Percentiles rank a stretch among this genome's conserved stretches.
phyloP scores from a whole-genome alignment of 345 rosid genomes.

The Lepidium sativum region DNA sequence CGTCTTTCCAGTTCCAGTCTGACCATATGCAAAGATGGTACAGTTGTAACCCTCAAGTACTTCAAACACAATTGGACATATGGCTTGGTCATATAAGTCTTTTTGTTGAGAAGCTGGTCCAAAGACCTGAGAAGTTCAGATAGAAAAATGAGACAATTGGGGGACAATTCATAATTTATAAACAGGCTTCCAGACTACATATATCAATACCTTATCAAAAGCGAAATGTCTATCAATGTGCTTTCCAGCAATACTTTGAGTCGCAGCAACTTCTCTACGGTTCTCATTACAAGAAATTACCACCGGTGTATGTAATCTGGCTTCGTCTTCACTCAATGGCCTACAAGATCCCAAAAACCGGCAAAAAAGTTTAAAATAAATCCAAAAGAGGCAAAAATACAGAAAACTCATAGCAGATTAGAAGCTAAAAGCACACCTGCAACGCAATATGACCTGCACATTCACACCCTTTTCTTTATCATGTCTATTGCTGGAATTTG shows the following conservation, averaged over 20 bases:
- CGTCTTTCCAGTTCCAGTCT: slow-evolving; percentile 97
- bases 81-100: slow-evolving; percentile 74
- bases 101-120: slow-evolving; percentile 88
- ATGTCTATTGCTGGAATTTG: slow-evolving; percentile 46
- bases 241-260: slow-evolving; percentile 88
- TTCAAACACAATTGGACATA: slow-evolving; percentile 90
- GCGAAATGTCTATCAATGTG: slow-evolving; percentile 93
- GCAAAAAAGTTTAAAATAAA: neutral
- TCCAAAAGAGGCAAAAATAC: neutral
- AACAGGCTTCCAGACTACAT: neutral
- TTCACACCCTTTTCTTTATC: slow-evolving; percentile 96
- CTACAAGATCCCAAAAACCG: slow-evolving; percentile 22
- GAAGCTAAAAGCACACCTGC: slow-evolving; percentile 50
- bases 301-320: slow-evolving; percentile 63
- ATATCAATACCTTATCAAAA: slow-evolving; percentile 67
- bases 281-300: slow-evolving; percentile 82
- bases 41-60: slow-evolving; percentile 98
- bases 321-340: slow-evolving; percentile 89
- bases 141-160: neutral
- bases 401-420: neutral
- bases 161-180: neutral
- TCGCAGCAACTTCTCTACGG: slow-evolving; percentile 80
- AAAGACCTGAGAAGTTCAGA: slow-evolving; percentile 49
- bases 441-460: slow-evolving; percentile 93
- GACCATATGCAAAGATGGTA: slow-evolving; percentile 98